A percentile compares a stretch with the other conserved stretches of the same genome.
Conservation (phyloP, 352 stramenopile species). For the Peronospora destructor region DNA sequence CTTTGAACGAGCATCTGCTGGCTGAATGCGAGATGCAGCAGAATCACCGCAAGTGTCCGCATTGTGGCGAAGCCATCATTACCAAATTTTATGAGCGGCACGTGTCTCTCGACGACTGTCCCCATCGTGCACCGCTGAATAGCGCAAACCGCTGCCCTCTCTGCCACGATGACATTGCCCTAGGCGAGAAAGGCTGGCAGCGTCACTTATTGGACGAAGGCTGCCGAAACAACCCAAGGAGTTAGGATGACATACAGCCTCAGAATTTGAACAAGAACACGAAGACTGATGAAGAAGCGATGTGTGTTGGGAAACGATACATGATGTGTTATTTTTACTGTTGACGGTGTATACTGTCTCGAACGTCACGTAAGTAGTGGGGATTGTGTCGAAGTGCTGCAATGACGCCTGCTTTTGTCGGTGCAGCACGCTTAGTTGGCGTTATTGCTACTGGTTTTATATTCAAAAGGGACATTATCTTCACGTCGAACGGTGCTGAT, state of each 20-base stretch:
- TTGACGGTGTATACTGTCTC: constrained; percentile 1
- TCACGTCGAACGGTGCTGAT: constrained; percentile 13
- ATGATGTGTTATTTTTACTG: constrained; percentile 8
- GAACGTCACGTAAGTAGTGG: constrained; percentile 2
- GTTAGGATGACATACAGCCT: constrained; percentile 18
- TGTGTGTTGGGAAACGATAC: constrained; percentile 5
- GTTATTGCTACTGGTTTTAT: not conserved
- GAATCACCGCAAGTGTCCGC: constrained; percentile 74
- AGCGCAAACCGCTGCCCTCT: constrained; percentile 71
- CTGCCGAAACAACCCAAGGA: constrained; percentile 78
- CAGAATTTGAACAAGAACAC: constrained; percentile 17
- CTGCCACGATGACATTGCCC: constrained; percentile 68
- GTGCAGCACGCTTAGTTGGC: not conserved
- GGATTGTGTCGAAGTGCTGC: constrained; percentile 1
- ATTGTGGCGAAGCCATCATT: constrained; percentile 81
- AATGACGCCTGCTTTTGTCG: not conserved
- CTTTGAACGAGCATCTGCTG: constrained; percentile 87
- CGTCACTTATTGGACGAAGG: constrained; percentile 57
- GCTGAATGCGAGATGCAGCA: constrained; percentile 82
- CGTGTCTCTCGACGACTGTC: constrained; percentile 65
- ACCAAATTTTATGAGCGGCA: constrained; percentile 81
- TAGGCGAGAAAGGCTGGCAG: constrained; percentile 64
- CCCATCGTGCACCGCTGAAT: constrained; percentile 46
- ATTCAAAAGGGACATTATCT: constrained; percentile 10
- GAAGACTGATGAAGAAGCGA: constrained; percentile 16